These are phyloP conservation scores for Saposhnikovia divaricata DNA, from an alignment of 129 eudicot genomes.

Conservation along the genomic window DNA sequence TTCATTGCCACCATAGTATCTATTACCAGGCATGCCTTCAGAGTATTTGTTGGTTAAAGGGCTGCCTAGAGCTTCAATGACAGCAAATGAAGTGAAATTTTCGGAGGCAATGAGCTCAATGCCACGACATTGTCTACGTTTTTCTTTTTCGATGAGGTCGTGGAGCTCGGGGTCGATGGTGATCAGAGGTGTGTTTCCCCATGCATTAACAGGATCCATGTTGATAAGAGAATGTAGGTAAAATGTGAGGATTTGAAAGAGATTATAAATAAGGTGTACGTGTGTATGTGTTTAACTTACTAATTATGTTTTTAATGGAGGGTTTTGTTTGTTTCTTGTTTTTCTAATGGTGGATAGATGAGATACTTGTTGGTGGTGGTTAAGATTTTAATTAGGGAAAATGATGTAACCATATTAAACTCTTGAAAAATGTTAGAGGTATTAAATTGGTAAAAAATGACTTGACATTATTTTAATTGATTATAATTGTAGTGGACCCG, in stretches of 20 bases:
- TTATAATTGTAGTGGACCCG: too few relatives aligned
- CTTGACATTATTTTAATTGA: too few relatives aligned
- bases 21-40: conserved; percentile 96
- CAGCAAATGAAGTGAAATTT: conserved; percentile 97
- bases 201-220: conserved; percentile 77
- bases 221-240: neutral
- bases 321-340: neutral
- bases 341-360: neutral
- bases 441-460: too few relatives aligned
- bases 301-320: conserved; percentile 3
- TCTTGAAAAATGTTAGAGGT: too few relatives aligned
- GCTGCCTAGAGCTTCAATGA: conserved; percentile 85
- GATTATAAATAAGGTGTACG: neutral
- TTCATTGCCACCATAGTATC: conserved; percentile 97
- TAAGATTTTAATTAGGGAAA: neutral
- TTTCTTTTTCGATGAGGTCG: conserved; percentile 85
- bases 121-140: conserved; percentile 83
- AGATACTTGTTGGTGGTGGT: neutral
- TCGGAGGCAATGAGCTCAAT: conserved; percentile 96
- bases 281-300: conserved; percentile 3
- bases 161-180: conserved; percentile 78
- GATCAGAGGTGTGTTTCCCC: conserved; percentile 72
- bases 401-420: too few relatives aligned
- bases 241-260: neutral
- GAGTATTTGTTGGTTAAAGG: conserved; percentile 92